Percentiles rank a stretch among this genome's conserved stretches.
Evolutionary conservation across 345 rosid genomes (phyloP).

Genomic region (Draba incana): DNA sequence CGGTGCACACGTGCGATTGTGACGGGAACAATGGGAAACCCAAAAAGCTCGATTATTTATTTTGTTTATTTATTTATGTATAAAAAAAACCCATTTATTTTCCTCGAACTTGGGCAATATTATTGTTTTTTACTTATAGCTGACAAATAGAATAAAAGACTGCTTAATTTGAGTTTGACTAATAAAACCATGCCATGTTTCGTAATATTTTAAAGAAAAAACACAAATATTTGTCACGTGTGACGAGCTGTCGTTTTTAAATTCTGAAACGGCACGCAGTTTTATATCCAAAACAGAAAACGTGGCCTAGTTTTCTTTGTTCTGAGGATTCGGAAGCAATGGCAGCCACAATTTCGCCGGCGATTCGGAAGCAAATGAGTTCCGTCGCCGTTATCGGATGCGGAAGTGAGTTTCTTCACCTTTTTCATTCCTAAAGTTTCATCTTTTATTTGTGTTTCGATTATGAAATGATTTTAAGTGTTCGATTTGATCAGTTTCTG

Average conservation of each 20-base stretch:
- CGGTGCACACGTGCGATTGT: no score
- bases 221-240: not conserved
- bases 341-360: conserved; percentile 35
- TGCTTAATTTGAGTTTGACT: no score
- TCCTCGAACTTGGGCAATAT: no score
- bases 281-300: conserved; percentile 17
- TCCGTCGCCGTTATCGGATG: conserved; percentile 74
- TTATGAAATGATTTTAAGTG: not conserved
- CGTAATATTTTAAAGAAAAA: no score
- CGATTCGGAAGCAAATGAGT: conserved; percentile 46
- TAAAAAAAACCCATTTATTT: no score
- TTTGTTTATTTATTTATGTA: no score
- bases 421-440: not conserved
- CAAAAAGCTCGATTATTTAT: no score
- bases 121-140: no score
- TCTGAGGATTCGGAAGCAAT: conserved; percentile 18
- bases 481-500: conserved; percentile 57
- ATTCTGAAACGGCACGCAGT: conserved; percentile 18
- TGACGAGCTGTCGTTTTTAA: conserved; percentile 30
- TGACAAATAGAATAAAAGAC: no score
- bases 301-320: conserved; percentile 9
- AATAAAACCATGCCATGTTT: no score
- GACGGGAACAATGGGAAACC: no score
- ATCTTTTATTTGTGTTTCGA: not conserved
- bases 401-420: conserved; percentile 58